Evolutionary conservation across 169 alveolate genomes (phyloP), one percentile per base, ranked within the genome.

Genomic region (Plasmodium ovale): DNA sequence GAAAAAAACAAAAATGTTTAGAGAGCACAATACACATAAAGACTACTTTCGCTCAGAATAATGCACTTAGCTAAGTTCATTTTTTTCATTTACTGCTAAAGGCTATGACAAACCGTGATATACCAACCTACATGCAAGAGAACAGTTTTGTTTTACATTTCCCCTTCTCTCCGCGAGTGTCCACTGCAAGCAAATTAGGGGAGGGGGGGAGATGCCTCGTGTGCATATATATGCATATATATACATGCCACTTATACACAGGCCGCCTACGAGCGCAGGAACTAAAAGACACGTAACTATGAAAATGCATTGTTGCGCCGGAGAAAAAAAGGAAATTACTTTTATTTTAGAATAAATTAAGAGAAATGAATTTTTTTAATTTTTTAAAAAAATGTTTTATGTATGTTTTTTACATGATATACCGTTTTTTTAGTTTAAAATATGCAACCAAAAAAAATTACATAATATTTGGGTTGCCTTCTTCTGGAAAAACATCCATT

Each of bases 381-480:
- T 23, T 69, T 68, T 37, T 84, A 68, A 69, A 71, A 67, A 84
- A 69, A 42, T 25, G 87, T 37, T 69, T 84, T 67, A 33, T 23
- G 53, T 42, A 44, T 79, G 37, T 84, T 54, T 39, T 84, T 47
- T 84, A 68, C 54, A 53, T 84, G 74, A 27, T 84, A 44, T 58
- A 54, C 37, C 91, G 91, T 35, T 49, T 84, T 84, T 68, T 84
- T 68, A 69, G 49, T 68, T 14, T 84, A 37, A 68, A 84, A 39
- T 25, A 49, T n/a, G 56, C 84, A 31, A 68, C 64, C 19, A 84
- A 67, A 84, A 84, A 84, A 84, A 69, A 42, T 10, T 44, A 68
- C 56, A 84, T 84, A 27, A 84, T 84, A 23, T 84, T 84, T 84
- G 91, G 91, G 10, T 84, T 84, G 35, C 91, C 91, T 12, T 84